Conservation (phyloP, 345 rosid genomes). For the Citrus sp. region DNA sequence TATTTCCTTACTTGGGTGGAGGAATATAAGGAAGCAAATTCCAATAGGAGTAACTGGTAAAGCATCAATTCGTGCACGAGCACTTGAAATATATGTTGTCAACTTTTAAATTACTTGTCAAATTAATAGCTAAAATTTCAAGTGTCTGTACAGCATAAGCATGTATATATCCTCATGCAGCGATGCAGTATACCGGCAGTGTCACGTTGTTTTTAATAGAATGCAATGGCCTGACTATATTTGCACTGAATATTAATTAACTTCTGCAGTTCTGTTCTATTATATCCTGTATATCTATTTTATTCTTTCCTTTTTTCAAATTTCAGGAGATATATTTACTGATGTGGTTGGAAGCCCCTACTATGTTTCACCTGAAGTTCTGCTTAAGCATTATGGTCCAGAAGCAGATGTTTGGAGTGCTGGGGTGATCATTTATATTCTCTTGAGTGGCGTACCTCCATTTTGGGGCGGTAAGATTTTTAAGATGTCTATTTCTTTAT, state of each 20-base stretch:
- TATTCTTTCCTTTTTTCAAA: neutral
- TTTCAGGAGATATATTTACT: slow-evolving; percentile 59
- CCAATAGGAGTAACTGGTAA: neutral
- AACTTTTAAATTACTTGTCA: neutral
- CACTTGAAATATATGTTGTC: neutral
- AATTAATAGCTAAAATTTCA: neutral
- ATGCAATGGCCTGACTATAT: neutral
- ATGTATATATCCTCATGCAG: neutral
- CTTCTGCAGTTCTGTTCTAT: neutral
- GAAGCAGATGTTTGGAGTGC: slow-evolving; percentile 97
- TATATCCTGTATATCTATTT: neutral
- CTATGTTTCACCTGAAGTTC: slow-evolving; percentile 87
- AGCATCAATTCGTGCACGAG: neutral
- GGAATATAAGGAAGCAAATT: no score
- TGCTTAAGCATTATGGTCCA: slow-evolving; percentile 63
- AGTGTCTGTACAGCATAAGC: neutral
- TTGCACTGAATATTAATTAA: neutral
- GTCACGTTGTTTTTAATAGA: neutral
- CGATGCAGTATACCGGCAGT: neutral
- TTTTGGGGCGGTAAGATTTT: slow-evolving; percentile 80
- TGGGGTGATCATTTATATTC: slow-evolving; percentile 83
- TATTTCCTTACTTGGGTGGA: no score
- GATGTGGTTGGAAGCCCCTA: slow-evolving; percentile 97
- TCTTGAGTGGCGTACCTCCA: slow-evolving; percentile 84
- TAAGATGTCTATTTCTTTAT: neutral